Evolutionary conservation across 768 basidiomycete species (phyloP).

Genomic region (Lentinus tigrinus): DNA sequence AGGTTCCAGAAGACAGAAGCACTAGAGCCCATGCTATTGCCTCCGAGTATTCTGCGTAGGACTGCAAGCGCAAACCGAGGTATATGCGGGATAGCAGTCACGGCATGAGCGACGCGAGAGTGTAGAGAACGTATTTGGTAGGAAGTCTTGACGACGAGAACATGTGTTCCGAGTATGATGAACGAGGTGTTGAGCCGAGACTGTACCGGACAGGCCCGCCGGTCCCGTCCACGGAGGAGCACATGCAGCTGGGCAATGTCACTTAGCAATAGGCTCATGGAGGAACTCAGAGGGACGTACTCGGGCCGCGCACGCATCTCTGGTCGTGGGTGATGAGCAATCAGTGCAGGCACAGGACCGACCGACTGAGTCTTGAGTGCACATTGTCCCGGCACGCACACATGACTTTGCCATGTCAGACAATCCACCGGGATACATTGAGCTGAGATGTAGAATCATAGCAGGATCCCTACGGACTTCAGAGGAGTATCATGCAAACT

Average conservation of each 20-base stretch:
- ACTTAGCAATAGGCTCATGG: not conserved
- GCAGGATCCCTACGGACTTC: too few relatives aligned
- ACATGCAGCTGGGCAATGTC: not conserved
- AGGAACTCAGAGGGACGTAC: not conserved
- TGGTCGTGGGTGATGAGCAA: not conserved
- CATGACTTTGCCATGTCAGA: too few relatives aligned
- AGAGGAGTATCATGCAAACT: too few relatives aligned
- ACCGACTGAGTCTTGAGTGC: too few relatives aligned
- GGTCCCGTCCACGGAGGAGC: not conserved
- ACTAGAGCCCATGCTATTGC: constrained; percentile 6
- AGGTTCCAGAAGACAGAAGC: not conserved
- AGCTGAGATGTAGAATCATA: too few relatives aligned
- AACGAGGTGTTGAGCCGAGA: not conserved
- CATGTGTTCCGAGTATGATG: constrained; percentile 5
- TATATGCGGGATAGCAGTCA: constrained; percentile 10
- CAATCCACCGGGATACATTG: too few relatives aligned
- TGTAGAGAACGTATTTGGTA: constrained; percentile 1
- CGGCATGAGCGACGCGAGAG: constrained; percentile 4
- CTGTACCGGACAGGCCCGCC: constrained; percentile 2
- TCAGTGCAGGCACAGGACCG: too few relatives aligned
- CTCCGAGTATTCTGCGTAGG: constrained; percentile 12
- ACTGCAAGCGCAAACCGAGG: constrained; percentile 5
- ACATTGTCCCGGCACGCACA: too few relatives aligned
- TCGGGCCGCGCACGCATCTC: not conserved
- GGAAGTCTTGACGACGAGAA: not conserved